phyloP scores from a whole-genome alignment of 129 eudicot species.

The Erigeron canadensis region DNA sequence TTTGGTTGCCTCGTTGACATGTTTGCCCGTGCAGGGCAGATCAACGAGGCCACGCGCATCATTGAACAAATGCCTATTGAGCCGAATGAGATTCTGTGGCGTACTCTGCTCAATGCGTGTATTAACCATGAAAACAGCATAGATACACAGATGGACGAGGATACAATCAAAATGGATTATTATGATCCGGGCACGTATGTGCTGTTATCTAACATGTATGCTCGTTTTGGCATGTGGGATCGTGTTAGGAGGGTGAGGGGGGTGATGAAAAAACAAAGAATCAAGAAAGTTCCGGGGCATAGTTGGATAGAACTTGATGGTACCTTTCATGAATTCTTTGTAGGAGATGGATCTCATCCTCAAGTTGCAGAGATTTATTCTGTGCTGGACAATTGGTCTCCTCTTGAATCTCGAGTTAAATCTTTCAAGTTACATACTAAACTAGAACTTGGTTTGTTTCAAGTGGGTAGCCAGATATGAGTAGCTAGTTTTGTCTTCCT shows the following conservation, averaged over 20 bases:
- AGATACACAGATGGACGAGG: conserved; percentile 40
- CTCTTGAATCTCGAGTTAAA: conserved; percentile 13
- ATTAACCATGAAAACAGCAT: conserved; percentile 41
- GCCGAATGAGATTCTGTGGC: conserved; percentile 65
- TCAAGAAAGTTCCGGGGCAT: conserved; percentile 59
- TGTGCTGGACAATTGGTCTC: conserved; percentile 36
- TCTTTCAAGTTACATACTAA: conserved; percentile 19
- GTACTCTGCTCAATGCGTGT: conserved; percentile 59
- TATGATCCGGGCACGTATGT: conserved; percentile 47
- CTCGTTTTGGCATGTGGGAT: conserved; percentile 65
- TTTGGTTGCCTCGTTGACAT: conserved; percentile 81
- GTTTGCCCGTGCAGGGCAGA: conserved; percentile 60
- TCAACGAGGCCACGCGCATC: conserved; percentile 52
- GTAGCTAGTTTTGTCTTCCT: conserved; percentile 7
- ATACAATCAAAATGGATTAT: conserved; percentile 34
- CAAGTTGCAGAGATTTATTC: conserved; percentile 47
- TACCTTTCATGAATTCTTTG: conserved; percentile 50
- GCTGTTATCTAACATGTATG: conserved; percentile 69
- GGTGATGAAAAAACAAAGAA: conserved; percentile 44
- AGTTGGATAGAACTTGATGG: conserved; percentile 74
- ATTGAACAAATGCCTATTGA: conserved; percentile 60
- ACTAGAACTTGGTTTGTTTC: conserved; percentile 23
- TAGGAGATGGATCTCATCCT: conserved; percentile 53
- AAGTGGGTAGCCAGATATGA: conserved; percentile 20
- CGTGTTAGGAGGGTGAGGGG: conserved; percentile 54